phyloP scores from a whole-genome alignment of 768 basidiomycete genomes.

The Sarcomyxa edulis region DNA sequence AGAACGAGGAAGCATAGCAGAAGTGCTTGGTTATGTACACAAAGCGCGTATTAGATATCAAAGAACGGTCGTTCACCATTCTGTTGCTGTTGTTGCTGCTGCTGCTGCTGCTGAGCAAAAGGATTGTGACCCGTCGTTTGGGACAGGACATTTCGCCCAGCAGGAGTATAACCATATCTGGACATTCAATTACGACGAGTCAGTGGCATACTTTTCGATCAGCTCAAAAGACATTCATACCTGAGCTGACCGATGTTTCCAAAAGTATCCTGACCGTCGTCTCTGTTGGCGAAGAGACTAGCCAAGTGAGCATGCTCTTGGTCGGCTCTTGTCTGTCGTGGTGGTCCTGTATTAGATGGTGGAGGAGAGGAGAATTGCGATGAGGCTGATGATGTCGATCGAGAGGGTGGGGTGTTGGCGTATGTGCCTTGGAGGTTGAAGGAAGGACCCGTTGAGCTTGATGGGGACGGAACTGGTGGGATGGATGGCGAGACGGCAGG shows the following conservation, averaged over 20 bases:
- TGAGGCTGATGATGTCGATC: conserved; percentile 22
- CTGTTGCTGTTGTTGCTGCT: conserved; percentile 47
- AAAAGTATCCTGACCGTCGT: conserved; percentile 94
- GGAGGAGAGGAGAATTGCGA: conserved; percentile 1
- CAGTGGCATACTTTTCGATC: not conserved
- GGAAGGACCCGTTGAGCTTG: conserved; percentile 30
- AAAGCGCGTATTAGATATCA: conserved; percentile 42
- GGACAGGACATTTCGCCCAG: conserved; percentile 37
- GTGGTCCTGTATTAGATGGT: conserved; percentile 5
- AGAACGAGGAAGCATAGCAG: too few relatives aligned
- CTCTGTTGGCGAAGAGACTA: conserved; percentile 76
- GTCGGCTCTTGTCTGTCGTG: conserved; percentile 23
- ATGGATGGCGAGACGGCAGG: conserved; percentile 22
- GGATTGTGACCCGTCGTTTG: conserved; percentile 63
- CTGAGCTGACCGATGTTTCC: conserved; percentile 82
- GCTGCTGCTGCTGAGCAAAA: conserved; percentile 58
- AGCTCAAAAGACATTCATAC: conserved; percentile 20
- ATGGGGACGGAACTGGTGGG: conserved; percentile 10
- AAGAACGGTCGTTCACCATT: conserved; percentile 74
- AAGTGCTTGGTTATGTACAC: too few relatives aligned
- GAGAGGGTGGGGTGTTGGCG: conserved; percentile 46
- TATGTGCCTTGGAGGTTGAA: conserved; percentile 74
- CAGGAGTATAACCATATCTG: conserved; percentile 58
- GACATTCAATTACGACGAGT: not conserved
- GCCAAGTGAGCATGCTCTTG: conserved; percentile 80